These are phyloP conservation scores for Arxiozyma bovina DNA, from an alignment of 1,139 yeast species.

Conservation along the genomic window DNA sequence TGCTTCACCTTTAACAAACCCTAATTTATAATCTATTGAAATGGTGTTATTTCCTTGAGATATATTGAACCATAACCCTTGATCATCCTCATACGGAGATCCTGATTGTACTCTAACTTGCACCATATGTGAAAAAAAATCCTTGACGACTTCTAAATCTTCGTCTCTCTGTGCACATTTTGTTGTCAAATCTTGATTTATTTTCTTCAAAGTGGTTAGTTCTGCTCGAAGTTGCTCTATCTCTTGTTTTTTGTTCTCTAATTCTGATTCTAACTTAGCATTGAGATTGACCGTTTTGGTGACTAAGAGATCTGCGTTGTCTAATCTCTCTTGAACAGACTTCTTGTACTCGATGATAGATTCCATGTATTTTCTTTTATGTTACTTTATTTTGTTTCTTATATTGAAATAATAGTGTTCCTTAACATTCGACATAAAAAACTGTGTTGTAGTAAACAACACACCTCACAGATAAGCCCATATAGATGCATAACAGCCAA, in stretches of 20 bases:
- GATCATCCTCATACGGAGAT: constrained; percentile 26
- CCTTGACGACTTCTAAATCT: constrained; percentile 24
- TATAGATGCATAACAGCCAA: neutral
- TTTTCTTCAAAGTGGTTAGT: constrained; percentile 7
- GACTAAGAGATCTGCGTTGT: constrained; percentile 27
- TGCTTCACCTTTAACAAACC: constrained; percentile 23
- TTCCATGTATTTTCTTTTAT: constrained; percentile 12
- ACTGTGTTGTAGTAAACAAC: neutral
- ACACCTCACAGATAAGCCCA: neutral
- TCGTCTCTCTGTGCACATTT: constrained; percentile 13
- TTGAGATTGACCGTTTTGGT: constrained; percentile 25
- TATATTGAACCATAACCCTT: constrained; percentile 30
- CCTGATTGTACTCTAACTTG: constrained; percentile 28
- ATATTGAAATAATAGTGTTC: neutral
- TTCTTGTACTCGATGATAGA: constrained; percentile 17
- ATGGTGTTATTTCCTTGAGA: constrained; percentile 25
- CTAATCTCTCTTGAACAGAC: constrained; percentile 22
- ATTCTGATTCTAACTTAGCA: constrained; percentile 14
- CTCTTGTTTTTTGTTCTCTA: constrained; percentile 19
- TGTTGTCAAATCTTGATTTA: constrained; percentile 6
- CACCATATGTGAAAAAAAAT: constrained; percentile 29
- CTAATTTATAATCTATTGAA: constrained; percentile 29
- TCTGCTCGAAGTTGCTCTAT: constrained; percentile 12
- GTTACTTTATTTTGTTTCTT: neutral
- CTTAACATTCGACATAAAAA: too few relatives aligned